Percentiles rank a stretch among this genome's conserved stretches.
Conservation (phyloP, 139 green algal genomes). For the Diplosphaera chodatii region DNA sequence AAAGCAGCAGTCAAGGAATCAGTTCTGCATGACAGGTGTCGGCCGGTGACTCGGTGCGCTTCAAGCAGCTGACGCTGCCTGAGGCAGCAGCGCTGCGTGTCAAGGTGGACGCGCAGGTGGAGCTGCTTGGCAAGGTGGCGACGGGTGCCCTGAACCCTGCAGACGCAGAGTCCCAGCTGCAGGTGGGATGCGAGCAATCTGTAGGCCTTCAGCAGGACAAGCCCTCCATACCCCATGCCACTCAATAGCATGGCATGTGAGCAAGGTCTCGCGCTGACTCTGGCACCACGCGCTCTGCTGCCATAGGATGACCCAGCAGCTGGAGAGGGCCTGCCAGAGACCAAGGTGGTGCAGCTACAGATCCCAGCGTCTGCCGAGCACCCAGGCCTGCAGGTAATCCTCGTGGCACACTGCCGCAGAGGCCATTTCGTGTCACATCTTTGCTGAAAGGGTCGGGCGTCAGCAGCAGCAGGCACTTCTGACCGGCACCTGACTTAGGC, state of each 20-base stretch:
- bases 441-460: too few species aligned
- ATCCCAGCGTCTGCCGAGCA: constrained; percentile 26
- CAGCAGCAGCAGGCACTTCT: too few species aligned
- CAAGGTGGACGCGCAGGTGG: not conserved
- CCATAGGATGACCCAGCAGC: not conserved
- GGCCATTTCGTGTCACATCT: too few species aligned
- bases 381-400: constrained; percentile 45
- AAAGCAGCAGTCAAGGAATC: too few species aligned
- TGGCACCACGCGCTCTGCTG: too few species aligned
- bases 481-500: too few species aligned
- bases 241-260: too few species aligned
- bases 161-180: constrained; percentile 12
- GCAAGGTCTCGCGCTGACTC: too few species aligned
- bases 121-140: constrained; percentile 4
- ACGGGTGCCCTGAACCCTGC: constrained; percentile 1
- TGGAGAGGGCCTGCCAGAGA: constrained; percentile 29
- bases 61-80: constrained; percentile 47
- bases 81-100: not conserved
- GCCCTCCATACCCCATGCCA: too few species aligned
- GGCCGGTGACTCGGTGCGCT: constrained; percentile 58
- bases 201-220: too few species aligned
- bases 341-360: constrained; percentile 35
- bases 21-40: constrained; percentile 1
- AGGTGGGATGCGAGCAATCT: too few species aligned
- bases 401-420: too few species aligned